A percentile compares a stretch with the other conserved stretches of the same genome.
These are phyloP conservation scores for Plasmodium gonderi DNA, from an alignment of 169 alveolate genomes.

Conservation along the genomic window DNA sequence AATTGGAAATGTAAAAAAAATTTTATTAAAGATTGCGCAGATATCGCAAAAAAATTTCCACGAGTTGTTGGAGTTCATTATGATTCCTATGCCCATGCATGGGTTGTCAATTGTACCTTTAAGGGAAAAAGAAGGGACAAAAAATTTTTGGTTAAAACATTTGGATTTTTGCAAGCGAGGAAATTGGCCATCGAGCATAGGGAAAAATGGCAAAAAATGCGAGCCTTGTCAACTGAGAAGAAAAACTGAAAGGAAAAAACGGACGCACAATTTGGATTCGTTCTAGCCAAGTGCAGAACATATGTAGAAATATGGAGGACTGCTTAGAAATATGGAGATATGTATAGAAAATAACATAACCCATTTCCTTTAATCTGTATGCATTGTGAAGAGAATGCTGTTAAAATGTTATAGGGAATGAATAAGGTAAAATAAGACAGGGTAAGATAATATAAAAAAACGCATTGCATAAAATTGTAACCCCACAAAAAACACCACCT, in stretches of 20 bases:
- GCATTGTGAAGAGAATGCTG: too few relatives aligned
- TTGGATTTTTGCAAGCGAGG: slow-evolving; percentile 72
- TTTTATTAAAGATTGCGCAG: slow-evolving; percentile 59
- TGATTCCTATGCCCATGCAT: slow-evolving; percentile 65
- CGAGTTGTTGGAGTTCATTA: slow-evolving; percentile 66
- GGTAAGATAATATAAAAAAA: too few relatives aligned
- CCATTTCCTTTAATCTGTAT: too few relatives aligned
- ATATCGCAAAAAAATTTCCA: slow-evolving; percentile 41
- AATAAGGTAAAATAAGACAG: too few relatives aligned
- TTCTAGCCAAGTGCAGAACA: too few relatives aligned
- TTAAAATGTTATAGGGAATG: too few relatives aligned
- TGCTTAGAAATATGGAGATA: too few relatives aligned
- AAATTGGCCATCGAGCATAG: slow-evolving; percentile 71
- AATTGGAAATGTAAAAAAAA: slow-evolving; percentile 58
- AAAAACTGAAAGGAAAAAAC: background rate
- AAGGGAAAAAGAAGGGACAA: slow-evolving; percentile 46
- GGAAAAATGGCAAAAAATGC: slow-evolving; percentile 26
- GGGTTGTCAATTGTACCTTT: slow-evolving; percentile 67
- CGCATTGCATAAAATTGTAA: too few relatives aligned
- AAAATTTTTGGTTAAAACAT: slow-evolving; percentile 62
- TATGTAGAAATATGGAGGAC: too few relatives aligned
- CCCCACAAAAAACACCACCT: too few relatives aligned
- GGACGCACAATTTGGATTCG: too few relatives aligned
- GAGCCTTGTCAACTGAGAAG: background rate
- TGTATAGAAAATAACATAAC: too few relatives aligned